A percentile compares a stretch with the other conserved stretches of the same genome.
Evolutionary conservation across 1,284 basidiomycete genomes (phyloP).

Genomic region (Rhodotorula sp.): DNA sequence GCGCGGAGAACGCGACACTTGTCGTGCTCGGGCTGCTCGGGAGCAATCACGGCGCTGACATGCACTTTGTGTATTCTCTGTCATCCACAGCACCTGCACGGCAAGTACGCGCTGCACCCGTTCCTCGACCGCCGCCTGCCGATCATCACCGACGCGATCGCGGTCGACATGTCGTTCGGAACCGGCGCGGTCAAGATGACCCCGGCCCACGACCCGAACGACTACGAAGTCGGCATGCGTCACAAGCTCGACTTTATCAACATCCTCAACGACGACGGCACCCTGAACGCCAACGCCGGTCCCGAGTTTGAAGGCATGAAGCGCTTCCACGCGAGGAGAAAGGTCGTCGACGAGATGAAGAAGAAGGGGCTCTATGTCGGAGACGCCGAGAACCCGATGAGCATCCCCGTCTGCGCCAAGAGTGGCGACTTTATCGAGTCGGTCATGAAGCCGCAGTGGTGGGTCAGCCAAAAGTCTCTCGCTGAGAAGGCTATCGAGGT

Average conservation of each 20-base stretch:
- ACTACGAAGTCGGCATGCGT: constrained; percentile 90
- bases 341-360: constrained; percentile 80
- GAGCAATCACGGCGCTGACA: too few species aligned
- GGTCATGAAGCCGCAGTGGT: constrained; percentile 98
- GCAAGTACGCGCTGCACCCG: constrained; percentile 88
- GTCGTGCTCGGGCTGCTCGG: too few species aligned
- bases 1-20: too few species aligned
- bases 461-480: constrained; percentile 90
- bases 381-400: constrained; percentile 94
- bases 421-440: constrained; percentile 96
- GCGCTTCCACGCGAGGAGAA: constrained; percentile 87
- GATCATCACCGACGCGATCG: constrained; percentile 80
- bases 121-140: constrained; percentile 85
- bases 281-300: constrained; percentile 88
- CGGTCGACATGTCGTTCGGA: constrained; percentile 93
- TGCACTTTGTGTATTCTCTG: too few species aligned
- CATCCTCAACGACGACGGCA: constrained; percentile 96
- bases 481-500: constrained; percentile 88
- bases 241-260: constrained; percentile 93
- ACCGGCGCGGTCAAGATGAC: constrained; percentile 99
- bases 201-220: constrained; percentile 97
- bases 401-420: constrained; percentile 88
- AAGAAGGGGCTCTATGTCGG: constrained; percentile 85
- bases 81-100: constrained; percentile 71
- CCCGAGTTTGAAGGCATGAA: constrained; percentile 77